Evolutionary conservation across 2,329 filamentous ascomycete species (phyloP), one percentile per base, ranked within the genome.

Genomic region (Trichoderma citrinoviride): DNA sequence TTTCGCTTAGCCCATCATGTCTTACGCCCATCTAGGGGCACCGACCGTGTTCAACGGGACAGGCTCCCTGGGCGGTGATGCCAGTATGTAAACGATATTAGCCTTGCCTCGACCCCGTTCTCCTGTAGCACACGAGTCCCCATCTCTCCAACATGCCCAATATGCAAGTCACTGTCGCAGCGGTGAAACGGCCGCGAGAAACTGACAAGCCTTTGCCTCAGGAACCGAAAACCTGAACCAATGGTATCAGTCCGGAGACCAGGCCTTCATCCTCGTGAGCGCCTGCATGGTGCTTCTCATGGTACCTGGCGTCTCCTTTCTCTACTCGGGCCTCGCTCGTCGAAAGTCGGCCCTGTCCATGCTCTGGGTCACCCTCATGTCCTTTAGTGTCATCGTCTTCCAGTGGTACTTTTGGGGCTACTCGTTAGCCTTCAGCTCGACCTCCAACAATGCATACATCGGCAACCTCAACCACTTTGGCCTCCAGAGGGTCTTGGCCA

Each of bases 371-470:
- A 93, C 90, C 80, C 96, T 99, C 91, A 94, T 90, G 77, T 95
- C 93, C 53, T 90, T 90, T 75, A 93, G 91, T 54, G 88, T 98
- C 75, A 85, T 97, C 76, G 90, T 91, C 64, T 97, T 99, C 82
- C 95, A 99, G 81, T 99, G 95, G 95, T 98, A 97, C 75, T 97
- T 99, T 78, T 98, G 95, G 94, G 95, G 95, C 43, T 99, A 97
- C 79, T 97, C 94, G 15, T 83, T 99, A 67, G 93, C 94, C 60
- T 97, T 98, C 79, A 95, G 91, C 73, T 83, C 85, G 49, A 87
- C 87, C 15, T 91, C 89, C 5, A 92, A 86, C 70, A 97, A 91
- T 79, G 90, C 91, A 61, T 98, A 91, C 80, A 98, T 99, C 74
- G 95, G 95, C 63, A 87, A 98, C 76, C 80, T 99, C 64, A 85